Conservation (phyloP, 306 rosid species). For the Prunus dulcis region DNA sequence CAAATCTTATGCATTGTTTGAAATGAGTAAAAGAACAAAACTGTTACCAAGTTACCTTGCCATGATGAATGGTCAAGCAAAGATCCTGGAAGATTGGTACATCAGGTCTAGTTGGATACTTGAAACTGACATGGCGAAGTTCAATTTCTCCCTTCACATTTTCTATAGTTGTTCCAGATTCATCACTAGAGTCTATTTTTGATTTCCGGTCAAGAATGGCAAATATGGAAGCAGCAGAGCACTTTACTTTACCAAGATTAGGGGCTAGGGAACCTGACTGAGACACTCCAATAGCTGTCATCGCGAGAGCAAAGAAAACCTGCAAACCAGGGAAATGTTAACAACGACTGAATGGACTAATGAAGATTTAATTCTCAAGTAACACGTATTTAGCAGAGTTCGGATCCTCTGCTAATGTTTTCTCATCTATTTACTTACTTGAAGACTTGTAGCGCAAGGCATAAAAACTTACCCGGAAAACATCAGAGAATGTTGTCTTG, state of each 20-base stretch:
- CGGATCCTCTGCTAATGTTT: not conserved
- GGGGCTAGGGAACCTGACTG: slow-evolving; percentile 39
- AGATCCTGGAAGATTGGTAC: slow-evolving; percentile 40
- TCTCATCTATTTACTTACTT: not conserved
- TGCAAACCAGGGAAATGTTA: slow-evolving; percentile 1
- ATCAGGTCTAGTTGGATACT: slow-evolving; percentile 39
- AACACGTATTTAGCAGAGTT: not conserved
- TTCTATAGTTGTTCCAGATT: slow-evolving; percentile 30
- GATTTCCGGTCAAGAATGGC: slow-evolving; percentile 37
- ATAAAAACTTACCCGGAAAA: slow-evolving; percentile 39
- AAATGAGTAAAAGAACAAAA: not conserved
- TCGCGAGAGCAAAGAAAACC: slow-evolving; percentile 52
- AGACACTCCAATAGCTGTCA: slow-evolving; percentile 40
- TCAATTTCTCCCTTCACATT: slow-evolving; percentile 40
- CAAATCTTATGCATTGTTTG: not conserved
- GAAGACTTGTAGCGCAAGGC: not conserved
- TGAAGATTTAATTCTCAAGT: too few species aligned
- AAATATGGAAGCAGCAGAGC: slow-evolving; percentile 38
- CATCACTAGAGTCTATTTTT: slow-evolving; percentile 37
- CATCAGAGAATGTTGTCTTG: slow-evolving; percentile 44
- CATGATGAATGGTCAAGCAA: slow-evolving; percentile 36
- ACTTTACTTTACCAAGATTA: slow-evolving; percentile 41
- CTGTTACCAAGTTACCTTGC: slow-evolving; percentile 33
- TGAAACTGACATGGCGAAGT: slow-evolving; percentile 38
- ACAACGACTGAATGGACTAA: not conserved